Conservation (phyloP, 176 grass and related monocot species). For the Avena eriantha region DNA sequence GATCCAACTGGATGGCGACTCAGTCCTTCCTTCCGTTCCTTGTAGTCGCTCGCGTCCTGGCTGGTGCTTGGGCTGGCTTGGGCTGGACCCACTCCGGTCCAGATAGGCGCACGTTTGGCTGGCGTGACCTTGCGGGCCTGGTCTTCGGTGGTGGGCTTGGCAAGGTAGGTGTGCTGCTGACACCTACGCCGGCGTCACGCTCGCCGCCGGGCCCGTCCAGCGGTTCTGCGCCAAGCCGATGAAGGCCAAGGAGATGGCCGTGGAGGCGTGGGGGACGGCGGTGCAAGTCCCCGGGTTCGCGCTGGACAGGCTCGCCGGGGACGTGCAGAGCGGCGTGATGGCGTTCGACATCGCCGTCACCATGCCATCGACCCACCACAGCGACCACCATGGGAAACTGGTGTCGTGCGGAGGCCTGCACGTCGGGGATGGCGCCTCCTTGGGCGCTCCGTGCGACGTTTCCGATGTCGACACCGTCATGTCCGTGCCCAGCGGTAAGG, state of each 20-base stretch:
- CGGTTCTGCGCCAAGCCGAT: background rate
- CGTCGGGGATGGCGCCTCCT: background rate
- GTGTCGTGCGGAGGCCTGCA: background rate
- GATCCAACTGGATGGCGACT: too few species aligned
- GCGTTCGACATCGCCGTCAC: background rate
- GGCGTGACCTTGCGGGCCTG: too few species aligned
- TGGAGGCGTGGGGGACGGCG: background rate
- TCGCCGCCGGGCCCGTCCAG: background rate
- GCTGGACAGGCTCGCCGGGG: background rate
- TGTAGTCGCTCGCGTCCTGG: too few species aligned
- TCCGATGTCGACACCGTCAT: background rate
- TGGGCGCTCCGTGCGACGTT: background rate
- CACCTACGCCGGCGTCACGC: background rate
- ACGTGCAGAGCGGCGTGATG: background rate
- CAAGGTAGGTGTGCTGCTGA: too few species aligned
- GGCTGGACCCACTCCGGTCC: too few species aligned
- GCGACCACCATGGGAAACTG: background rate
- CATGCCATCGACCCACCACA: background rate
- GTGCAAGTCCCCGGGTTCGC: background rate
- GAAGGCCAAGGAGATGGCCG: background rate
- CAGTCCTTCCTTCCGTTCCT: too few species aligned
- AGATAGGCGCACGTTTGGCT: too few species aligned
- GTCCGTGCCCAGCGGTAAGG: background rate
- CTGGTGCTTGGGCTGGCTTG: too few species aligned
- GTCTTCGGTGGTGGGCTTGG: too few species aligned